Base-by-base conservation (phyloP, 2,329 filamentous ascomycete species). In the Paradendryphiella salina region DNA sequence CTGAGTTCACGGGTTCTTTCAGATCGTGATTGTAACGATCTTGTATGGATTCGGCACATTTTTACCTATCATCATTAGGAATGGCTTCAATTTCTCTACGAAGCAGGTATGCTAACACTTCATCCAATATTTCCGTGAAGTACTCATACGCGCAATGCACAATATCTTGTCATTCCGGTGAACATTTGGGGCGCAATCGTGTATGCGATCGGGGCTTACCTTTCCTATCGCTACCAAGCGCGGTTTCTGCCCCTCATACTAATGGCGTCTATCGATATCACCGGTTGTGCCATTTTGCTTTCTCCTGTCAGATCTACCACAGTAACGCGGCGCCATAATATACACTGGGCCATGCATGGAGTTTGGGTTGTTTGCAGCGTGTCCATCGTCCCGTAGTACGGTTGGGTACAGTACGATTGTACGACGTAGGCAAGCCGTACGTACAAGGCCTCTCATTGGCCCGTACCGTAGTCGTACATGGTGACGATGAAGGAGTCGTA, bases 81-180 rank as follows among this genome's bases (percentile, higher is more conserved):
- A 75, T 14, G 66, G 68, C 2, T 75, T 76, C 49, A 61, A 72
- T 17, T 75, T 73, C 45, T 72, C 71, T 1, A 72, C 71, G 1
- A 64, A 74, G 9, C 68, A 76, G 54, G 70, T 71, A 38, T 56
- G 69, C 26, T 64, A 2, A 69, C 67, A n/a, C 37, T 17, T 3
- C 17, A 34, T 46, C 38, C n/a, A 1, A 2, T 37, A 8, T 21
- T 9, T 35, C 2, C 59, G 6, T 7, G 21, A 2, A 7, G 8
- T 26, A 26, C 23, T 26, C 7, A 26, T 10, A 26, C 10, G 8
- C 7, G 23, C 23, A 26, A 26, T 7, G 23, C 64, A 11, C 65
- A 68, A 54, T 76, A 76, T 43, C 61, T 76, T 3, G 72, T 75
- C 7, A 75, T 76, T 14, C 73, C 74, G 0, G 71, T 75, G n/a